phyloP scores from a whole-genome alignment of 2,329 filamentous ascomycete species.

The Rutstroemia sp. region DNA sequence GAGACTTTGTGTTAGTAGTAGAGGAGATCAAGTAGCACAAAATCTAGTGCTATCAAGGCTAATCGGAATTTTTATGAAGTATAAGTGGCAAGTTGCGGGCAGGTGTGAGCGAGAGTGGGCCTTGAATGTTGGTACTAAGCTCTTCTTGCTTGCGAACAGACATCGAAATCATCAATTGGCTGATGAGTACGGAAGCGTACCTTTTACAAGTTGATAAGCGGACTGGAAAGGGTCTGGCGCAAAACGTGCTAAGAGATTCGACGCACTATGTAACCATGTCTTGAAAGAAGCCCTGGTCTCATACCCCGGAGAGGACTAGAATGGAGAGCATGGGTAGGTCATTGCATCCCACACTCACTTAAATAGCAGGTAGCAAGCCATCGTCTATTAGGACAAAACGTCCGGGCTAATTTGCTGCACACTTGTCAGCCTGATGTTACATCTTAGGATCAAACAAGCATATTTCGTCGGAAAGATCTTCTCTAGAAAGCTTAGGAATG shows the following conservation, averaged over 20 bases:
- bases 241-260: not conserved
- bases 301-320: too few relatives aligned
- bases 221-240: not conserved
- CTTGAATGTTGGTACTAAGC: not conserved
- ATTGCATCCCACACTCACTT: too few relatives aligned
- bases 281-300: too few relatives aligned
- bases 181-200: not conserved
- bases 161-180: not conserved
- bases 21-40: not conserved
- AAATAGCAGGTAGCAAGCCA: too few relatives aligned
- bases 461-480: too few relatives aligned
- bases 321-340: too few relatives aligned
- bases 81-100: not conserved
- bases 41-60: not conserved
- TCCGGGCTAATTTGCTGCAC: too few relatives aligned
- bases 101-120: not conserved
- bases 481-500: too few relatives aligned
- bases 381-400: too few relatives aligned
- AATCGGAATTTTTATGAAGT: not conserved
- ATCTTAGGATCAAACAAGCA: too few relatives aligned
- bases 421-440: too few relatives aligned
- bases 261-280: not conserved
- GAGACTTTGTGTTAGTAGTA: not conserved
- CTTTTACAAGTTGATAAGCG: not conserved
- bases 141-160: not conserved